A percentile compares a stretch with the other conserved stretches of the same genome.
Conservation (phyloP, 768 basidiomycete genomes). For the Phaffia australis region DNA sequence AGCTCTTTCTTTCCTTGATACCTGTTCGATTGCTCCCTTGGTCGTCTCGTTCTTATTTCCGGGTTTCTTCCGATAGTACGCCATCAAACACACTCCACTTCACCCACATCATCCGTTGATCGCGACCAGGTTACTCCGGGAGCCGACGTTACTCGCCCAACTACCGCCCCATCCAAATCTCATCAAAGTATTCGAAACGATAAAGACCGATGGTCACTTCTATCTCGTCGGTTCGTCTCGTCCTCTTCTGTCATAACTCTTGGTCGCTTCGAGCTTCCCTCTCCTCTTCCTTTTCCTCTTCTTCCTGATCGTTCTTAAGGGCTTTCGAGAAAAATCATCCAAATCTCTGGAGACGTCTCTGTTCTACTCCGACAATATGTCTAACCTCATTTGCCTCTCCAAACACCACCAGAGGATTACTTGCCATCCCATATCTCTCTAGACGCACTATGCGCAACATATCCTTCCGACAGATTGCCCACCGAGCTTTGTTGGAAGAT, state of each 20-base stretch:
- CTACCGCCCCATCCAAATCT: conserved; percentile 41
- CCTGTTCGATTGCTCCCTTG: neutral
- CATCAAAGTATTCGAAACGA: conserved; percentile 38
- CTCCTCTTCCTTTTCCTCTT: neutral
- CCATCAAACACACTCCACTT: conserved; percentile 42
- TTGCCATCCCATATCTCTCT: conserved; percentile 34
- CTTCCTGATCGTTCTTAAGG: too few relatives aligned
- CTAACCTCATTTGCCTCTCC: neutral
- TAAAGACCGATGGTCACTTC: conserved; percentile 41
- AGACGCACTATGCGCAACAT: conserved; percentile 32
- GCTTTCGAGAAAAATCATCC: too few relatives aligned
- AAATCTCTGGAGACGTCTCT: neutral
- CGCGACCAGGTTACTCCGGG: conserved; percentile 39
- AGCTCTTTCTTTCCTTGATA: neutral
- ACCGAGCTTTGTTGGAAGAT: conserved; percentile 30
- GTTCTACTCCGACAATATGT: neutral
- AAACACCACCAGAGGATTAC: conserved; percentile 26
- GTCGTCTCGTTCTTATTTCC: neutral
- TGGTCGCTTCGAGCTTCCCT: neutral
- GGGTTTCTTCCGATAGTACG: conserved; percentile 34
- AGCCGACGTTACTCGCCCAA: conserved; percentile 41
- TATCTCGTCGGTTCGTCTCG: conserved; percentile 39
- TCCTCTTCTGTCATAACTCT: neutral
- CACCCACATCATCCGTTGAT: conserved; percentile 44
- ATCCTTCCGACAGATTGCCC: conserved; percentile 19